Evolutionary conservation across 1,139 yeast species (phyloP).

Genomic region (Petasospora rhodanensis): DNA sequence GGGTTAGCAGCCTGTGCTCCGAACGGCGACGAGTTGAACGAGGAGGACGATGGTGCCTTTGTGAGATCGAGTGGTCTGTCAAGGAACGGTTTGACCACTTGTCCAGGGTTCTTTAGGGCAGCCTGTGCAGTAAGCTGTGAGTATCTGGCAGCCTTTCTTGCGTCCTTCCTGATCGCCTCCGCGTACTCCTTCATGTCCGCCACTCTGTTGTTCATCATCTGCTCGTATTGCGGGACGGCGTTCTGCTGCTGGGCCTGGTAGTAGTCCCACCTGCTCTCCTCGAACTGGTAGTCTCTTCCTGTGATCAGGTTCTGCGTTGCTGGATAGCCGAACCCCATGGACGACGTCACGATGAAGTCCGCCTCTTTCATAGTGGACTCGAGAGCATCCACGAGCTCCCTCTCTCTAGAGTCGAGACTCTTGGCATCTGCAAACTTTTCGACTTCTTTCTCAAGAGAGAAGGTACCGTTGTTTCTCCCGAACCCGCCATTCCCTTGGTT

Average conservation of each 20-base stretch:
- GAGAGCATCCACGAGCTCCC: slow-evolving; percentile 30
- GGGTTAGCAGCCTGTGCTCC: slow-evolving; percentile 6
- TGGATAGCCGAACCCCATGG: slow-evolving; percentile 36
- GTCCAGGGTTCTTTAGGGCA: slow-evolving; percentile 25
- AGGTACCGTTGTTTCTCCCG: slow-evolving; percentile 11
- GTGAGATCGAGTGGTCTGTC: slow-evolving; percentile 31
- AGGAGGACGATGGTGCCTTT: no score
- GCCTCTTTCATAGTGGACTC: slow-evolving; percentile 19
- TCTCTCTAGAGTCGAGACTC: slow-evolving; percentile 21
- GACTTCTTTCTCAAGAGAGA: slow-evolving; percentile 13
- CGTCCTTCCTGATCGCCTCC: slow-evolving; percentile 35
- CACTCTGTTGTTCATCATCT: slow-evolving; percentile 36
- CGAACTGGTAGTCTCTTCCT: slow-evolving; percentile 53
- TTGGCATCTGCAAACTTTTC: slow-evolving; percentile 21
- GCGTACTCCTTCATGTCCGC: slow-evolving; percentile 46
- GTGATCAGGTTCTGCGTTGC: slow-evolving; percentile 40
- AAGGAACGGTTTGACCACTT: slow-evolving; percentile 37
- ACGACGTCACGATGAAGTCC: slow-evolving; percentile 25
- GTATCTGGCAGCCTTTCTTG: slow-evolving; percentile 52
- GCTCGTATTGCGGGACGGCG: slow-evolving; percentile 36
- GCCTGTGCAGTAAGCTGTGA: slow-evolving; percentile 45
- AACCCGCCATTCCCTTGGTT: slow-evolving; percentile 9
- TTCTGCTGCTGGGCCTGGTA: slow-evolving; percentile 39
- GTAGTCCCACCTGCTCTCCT: slow-evolving; percentile 49
- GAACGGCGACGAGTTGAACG: no score